Evolutionary conservation across 177 flowering plant genomes (phyloP), one percentile per base, ranked within the genome.

Genomic region (Vitis hybrid): DNA sequence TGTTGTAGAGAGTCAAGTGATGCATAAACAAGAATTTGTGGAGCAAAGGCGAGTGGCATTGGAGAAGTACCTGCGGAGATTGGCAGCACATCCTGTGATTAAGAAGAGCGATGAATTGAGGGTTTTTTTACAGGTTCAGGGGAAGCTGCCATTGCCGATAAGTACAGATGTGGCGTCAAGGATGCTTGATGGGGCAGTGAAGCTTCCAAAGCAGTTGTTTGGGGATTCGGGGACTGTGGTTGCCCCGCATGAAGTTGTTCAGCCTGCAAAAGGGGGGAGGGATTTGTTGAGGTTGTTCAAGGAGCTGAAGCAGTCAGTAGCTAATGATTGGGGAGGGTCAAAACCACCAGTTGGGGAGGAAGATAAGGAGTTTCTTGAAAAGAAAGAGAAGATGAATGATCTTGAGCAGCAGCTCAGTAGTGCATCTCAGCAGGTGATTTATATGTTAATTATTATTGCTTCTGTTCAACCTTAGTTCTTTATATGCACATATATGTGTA

Each of bases 1-100:
- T 62, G 91, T 96, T 17, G 94, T 96, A 68, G 99, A 96, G 87
- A 85, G 97, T 67, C 98, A 94, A 74, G 94, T 96, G 59, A 96
- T 96, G 99, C 95, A 96, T 73, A 96, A 92, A 79, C 95, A 90
- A 76, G 99, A 96, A 19, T 96, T 96, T 64, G 95, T 96, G 70
- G 98, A 92, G 87, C 99, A 92, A 80, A 84, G 99, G 62, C 76
- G 97, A 50, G 82, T 82, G 71, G 93, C 94, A 8, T 76, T 96
- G 85, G 98, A 96, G 95, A 91, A 87, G 82, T 94, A 96, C 68
- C 72, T 96, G 81, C 66, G 85, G 80, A 82, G 86, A 69, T 82
- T 96, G 55, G 97, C 92, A 1, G 83, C 66, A 4, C 99, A 93
- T 76, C 99, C 98, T 0, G 86, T 86, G 63, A 87, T 96, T n/a